Base-by-base conservation (phyloP, 352 stramenopile species). In the Globisporangium recalcitrans region DNA sequence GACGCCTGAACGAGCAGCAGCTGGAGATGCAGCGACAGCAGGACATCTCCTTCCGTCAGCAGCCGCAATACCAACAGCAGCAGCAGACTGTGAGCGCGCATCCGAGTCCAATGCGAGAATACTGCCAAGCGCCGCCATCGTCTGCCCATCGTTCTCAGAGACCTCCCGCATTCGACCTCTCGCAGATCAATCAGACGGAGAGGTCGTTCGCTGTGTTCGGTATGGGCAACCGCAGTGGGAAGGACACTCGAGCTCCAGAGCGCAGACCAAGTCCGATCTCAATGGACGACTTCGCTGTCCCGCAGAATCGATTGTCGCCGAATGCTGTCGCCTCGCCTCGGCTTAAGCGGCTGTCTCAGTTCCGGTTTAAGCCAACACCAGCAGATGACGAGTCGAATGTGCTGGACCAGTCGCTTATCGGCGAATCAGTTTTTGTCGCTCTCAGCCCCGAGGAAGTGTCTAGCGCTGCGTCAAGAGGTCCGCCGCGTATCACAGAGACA, bases 401-500 rank as follows among this genome's bases (percentile, higher is more conserved):
- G 10, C 56, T 90, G 6, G 78, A 92, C 48, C 72, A 85, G 44
- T 90, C 82, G 47, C 69, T 92, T 7, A 44, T 74, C 36, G 79
- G 79, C 10, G 82, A 92, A 55, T 90, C 80, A 26, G 75, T 88
- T 36, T 92, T 92, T 57, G 70, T 91, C 11, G 75, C 80, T 0
- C 52, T 91, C 48, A 31, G 70, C 59, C 48, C 64, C 40, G 36
- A 60, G 29, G 52, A 62, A 26, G 38, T 67, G 24, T 24, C 53
- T 10, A 46, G 36, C 19, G 34, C 61, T 14, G 61, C 53, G 21
- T 61, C 52, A 16, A 40, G 27, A 19, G 48, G 52, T 1, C 36
- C 66, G 21, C 77, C 67, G 16, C 72, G 55, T 0, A 74, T 76
- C 34, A 68, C 54, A 1, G 69, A 69, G 21, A 84, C 82, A 10